Percentiles rank a stretch among this genome's conserved stretches.
These are phyloP conservation scores for Fusarium burgessii DNA, from an alignment of 2,329 filamentous ascomycete species.

Conservation along the genomic window DNA sequence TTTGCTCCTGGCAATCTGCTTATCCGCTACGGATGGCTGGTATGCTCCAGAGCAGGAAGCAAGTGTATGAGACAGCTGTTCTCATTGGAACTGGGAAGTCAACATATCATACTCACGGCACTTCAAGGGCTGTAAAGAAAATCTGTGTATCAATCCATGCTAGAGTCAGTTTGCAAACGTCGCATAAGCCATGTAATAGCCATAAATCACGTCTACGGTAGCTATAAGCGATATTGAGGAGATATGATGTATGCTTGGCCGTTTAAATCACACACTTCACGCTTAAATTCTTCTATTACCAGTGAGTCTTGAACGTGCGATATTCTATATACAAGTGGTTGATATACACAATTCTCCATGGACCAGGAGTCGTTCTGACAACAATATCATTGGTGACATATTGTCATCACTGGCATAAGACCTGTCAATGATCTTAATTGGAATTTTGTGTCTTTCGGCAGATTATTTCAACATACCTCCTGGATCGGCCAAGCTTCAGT, in stretches of 20 bases:
- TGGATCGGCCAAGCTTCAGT: too few species aligned
- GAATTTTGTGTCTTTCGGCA: too few species aligned
- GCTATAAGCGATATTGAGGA: too few species aligned
- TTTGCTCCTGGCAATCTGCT: not conserved
- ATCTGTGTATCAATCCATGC: not conserved
- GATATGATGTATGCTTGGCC: too few species aligned
- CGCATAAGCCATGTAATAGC: not conserved
- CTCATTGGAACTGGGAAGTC: not conserved
- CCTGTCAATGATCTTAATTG: too few species aligned
- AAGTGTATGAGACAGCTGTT: not conserved
- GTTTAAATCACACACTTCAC: too few species aligned
- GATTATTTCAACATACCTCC: too few species aligned
- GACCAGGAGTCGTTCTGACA: not conserved
- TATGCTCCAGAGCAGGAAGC: not conserved
- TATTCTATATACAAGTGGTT: too few species aligned
- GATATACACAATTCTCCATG: not conserved
- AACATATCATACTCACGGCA: not conserved
- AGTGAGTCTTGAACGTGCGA: not conserved
- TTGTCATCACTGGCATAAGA: too few species aligned
- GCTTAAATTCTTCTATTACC: not conserved
- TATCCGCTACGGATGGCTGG: not conserved
- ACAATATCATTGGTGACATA: too few species aligned
- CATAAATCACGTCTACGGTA: not conserved
- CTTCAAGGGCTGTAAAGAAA: not conserved
- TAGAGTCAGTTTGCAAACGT: not conserved